phyloP scores from a whole-genome alignment of 805 yeast species.

The Candida gorgasii region DNA sequence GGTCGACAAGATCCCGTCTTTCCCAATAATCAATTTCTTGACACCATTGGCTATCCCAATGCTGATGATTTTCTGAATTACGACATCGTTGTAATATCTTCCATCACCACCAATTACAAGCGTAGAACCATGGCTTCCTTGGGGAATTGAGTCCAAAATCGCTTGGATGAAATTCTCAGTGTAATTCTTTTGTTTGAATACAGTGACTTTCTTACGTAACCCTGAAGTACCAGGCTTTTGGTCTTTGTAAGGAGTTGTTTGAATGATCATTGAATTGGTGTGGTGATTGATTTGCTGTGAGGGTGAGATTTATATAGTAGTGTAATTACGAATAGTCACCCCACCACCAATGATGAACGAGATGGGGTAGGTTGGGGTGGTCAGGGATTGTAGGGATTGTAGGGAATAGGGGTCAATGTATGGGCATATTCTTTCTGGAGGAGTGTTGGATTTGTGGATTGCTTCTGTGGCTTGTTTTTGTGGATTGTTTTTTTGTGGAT shows the following conservation, averaged over 20 bases:
- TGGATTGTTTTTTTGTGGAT: too few relatives aligned
- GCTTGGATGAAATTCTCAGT: conserved; percentile 95
- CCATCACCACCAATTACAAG: conserved; percentile 98
- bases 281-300: not conserved
- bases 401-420: too few relatives aligned
- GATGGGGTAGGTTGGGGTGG: too few relatives aligned
- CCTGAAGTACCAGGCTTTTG: conserved; percentile 99
- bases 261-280: conserved; percentile 1
- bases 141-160: conserved; percentile 82
- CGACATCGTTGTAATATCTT: conserved; percentile 81
- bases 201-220: conserved; percentile 84
- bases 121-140: conserved; percentile 72
- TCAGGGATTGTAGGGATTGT: too few relatives aligned
- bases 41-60: conserved; percentile 94
- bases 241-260: conserved; percentile 76
- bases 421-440: too few relatives aligned
- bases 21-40: conserved; percentile 79
- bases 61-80: conserved; percentile 76
- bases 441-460: too few relatives aligned
- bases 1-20: conserved; percentile 84
- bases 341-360: too few relatives aligned
- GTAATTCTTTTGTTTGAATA: conserved; percentile 77
- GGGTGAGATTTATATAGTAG: conserved; percentile 1
- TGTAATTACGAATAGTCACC: not conserved
- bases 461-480: too few relatives aligned